Percentiles rank a stretch among this genome's conserved stretches.
Conservation (phyloP, 139 green algal genomes). For the Axilococcus clingmanii region DNA sequence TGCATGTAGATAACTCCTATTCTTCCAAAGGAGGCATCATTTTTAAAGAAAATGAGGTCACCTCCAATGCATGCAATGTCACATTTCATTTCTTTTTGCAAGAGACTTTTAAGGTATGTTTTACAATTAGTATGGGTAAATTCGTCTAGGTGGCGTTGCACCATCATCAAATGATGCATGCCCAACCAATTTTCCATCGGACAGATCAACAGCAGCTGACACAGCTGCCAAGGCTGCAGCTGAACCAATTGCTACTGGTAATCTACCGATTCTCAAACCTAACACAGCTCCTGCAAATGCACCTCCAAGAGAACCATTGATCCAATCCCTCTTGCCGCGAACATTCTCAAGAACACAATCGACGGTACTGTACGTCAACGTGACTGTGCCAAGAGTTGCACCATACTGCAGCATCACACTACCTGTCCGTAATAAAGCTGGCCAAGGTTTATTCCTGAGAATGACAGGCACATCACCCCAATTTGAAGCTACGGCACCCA, state of each 20-base stretch:
- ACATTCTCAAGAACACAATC: conserved; percentile 30
- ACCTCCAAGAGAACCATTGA: conserved; percentile 33
- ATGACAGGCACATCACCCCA: conserved; percentile 37
- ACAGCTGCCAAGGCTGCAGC: conserved; percentile 23
- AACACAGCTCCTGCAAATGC: conserved; percentile 24
- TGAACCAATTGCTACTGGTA: conserved; percentile 24
- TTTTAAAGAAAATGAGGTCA: background rate
- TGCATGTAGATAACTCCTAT: too few relatives aligned
- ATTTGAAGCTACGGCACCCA: conserved; percentile 34
- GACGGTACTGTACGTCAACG: conserved; percentile 20
- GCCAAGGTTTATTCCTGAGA: conserved; percentile 37
- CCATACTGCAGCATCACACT: conserved; percentile 36
- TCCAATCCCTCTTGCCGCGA: conserved; percentile 35
- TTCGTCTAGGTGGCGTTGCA: conserved; percentile 23
- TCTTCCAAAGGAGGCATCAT: background rate
- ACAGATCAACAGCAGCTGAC: conserved; percentile 25
- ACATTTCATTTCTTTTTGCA: conserved; percentile 10
- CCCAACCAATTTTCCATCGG: conserved; percentile 11
- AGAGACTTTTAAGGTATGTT: background rate
- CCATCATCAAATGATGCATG: conserved; percentile 26
- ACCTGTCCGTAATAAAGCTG: conserved; percentile 37
- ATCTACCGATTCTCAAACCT: conserved; percentile 24
- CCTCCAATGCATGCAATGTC: conserved; percentile 6
- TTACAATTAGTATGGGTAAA: conserved; percentile 28
- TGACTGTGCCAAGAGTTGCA: conserved; percentile 29